Conservation (phyloP, 2,329 filamentous ascomycete species). For the Alternaria arborescens region DNA sequence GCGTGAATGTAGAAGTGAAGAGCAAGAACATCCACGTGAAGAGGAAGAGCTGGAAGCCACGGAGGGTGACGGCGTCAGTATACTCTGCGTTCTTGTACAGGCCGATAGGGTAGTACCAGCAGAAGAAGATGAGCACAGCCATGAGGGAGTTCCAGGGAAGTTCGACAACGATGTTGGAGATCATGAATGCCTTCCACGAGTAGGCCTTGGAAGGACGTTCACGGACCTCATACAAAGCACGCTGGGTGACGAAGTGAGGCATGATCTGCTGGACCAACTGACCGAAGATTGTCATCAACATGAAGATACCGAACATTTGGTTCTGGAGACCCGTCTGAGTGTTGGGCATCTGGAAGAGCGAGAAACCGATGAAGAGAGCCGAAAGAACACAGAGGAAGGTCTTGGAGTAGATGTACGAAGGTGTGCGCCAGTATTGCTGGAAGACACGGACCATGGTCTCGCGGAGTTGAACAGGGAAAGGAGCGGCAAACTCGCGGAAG, state of each 20-base stretch:
- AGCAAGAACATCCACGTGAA: constrained; percentile 78
- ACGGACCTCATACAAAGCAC: constrained; percentile 82
- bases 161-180: constrained; percentile 84
- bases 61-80: constrained; percentile 69
- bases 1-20: constrained; percentile 82
- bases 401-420: constrained; percentile 89
- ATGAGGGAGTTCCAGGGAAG: constrained; percentile 84
- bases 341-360: constrained; percentile 76
- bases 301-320: constrained; percentile 87
- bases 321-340: constrained; percentile 82
- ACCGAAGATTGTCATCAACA: constrained; percentile 81
- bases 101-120: constrained; percentile 87
- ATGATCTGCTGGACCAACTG: constrained; percentile 82
- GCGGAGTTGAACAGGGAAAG: constrained; percentile 72
- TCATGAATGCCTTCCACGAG: constrained; percentile 84
- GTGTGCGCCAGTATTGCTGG: constrained; percentile 91
- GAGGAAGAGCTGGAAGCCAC: constrained; percentile 81
- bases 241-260: constrained; percentile 85
- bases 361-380: constrained; percentile 82
- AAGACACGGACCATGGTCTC: constrained; percentile 79
- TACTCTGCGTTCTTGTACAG: constrained; percentile 74
- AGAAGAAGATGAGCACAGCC: constrained; percentile 78
- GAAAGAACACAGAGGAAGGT: constrained; percentile 69
- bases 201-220: constrained; percentile 87
- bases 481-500: constrained; percentile 82